Conservation (phyloP, 1,284 basidiomycete genomes). For the Filobasidium uniguttulatum region DNA sequence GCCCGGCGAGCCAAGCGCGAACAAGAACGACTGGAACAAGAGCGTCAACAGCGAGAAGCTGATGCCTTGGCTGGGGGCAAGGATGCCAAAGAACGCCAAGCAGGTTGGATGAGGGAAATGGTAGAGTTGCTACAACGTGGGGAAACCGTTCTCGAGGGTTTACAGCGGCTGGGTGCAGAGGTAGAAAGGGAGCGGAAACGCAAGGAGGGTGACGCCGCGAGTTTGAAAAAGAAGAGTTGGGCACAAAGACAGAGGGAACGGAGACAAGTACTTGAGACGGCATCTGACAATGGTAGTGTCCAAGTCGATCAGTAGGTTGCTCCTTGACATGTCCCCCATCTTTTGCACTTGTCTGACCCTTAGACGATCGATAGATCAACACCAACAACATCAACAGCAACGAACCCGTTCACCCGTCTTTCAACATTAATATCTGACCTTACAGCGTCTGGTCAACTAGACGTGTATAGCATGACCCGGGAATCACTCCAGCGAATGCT, state of each 20-base stretch:
- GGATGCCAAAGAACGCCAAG: slow-evolving; percentile 43
- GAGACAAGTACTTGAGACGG: slow-evolving; percentile 23
- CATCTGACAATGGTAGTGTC: slow-evolving; percentile 14
- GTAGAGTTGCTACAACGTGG: slow-evolving; percentile 65
- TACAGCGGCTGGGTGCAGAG: slow-evolving; percentile 67
- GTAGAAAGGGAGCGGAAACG: slow-evolving; percentile 46
- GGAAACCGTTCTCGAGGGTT: slow-evolving; percentile 76
- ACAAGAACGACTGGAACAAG: slow-evolving; percentile 48
- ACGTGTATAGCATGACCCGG: slow-evolving; percentile 36
- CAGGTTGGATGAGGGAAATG: slow-evolving; percentile 53
- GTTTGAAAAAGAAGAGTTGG: slow-evolving; percentile 33
- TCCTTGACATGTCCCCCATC: neutral
- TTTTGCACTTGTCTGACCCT: neutral
- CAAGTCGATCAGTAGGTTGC: slow-evolving; percentile 21
- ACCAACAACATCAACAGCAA: slow-evolving; percentile 14
- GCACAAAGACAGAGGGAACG: slow-evolving; percentile 36
- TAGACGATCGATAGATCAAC: slow-evolving; percentile 14
- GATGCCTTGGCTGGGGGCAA: slow-evolving; percentile 38
- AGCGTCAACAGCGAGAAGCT: slow-evolving; percentile 50
- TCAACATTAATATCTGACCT: slow-evolving; percentile 33
- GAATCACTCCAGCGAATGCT: slow-evolving; percentile 37
- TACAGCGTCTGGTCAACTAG: slow-evolving; percentile 32
- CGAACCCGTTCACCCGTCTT: slow-evolving; percentile 32
- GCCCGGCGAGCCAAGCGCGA: slow-evolving; percentile 61
- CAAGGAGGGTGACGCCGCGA: slow-evolving; percentile 14